A percentile compares a stretch with the other conserved stretches of the same genome.
Conservation (phyloP, 108 stramenopile species). For the Fistulifera pelliculosa region DNA sequence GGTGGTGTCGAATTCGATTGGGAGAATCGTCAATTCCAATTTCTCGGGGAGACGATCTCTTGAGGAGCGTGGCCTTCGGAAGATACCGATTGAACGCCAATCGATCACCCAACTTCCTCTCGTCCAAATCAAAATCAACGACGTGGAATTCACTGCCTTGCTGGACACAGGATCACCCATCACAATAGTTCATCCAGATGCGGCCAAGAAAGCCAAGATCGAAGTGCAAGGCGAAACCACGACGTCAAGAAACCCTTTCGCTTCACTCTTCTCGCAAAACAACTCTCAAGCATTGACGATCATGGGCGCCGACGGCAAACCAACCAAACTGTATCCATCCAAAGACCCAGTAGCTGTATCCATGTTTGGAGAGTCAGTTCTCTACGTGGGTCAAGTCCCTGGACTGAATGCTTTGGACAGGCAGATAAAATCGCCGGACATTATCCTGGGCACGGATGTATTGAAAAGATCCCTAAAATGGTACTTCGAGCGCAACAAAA, state of each 20-base stretch:
- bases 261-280: too few relatives aligned
- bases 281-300: slow-evolving; percentile 7
- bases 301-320: slow-evolving; percentile 34
- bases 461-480: slow-evolving; percentile 39
- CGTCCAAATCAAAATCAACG: slow-evolving; percentile 44
- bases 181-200: slow-evolving; percentile 60
- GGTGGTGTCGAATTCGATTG: slow-evolving; percentile 58
- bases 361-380: slow-evolving; percentile 21
- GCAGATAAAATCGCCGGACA: slow-evolving; percentile 54
- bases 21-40: slow-evolving; percentile 18
- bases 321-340: slow-evolving; percentile 32
- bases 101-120: slow-evolving; percentile 46
- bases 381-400: slow-evolving; percentile 70
- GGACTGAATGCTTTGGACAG: slow-evolving; percentile 64
- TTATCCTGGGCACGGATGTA: slow-evolving; percentile 73
- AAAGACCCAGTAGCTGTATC: slow-evolving; percentile 10
- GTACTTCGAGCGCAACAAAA: slow-evolving; percentile 28
- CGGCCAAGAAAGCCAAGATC: slow-evolving; percentile 49
- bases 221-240: slow-evolving; percentile 14
- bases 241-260: slow-evolving; percentile 38
- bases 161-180: slow-evolving; percentile 74
- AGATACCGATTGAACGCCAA: slow-evolving; percentile 32
- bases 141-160: slow-evolving; percentile 53
- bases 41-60: not conserved
- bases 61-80: slow-evolving; percentile 28